phyloP scores from a whole-genome alignment of 2,329 filamentous ascomycete genomes.

The Grosmannia serpens region DNA sequence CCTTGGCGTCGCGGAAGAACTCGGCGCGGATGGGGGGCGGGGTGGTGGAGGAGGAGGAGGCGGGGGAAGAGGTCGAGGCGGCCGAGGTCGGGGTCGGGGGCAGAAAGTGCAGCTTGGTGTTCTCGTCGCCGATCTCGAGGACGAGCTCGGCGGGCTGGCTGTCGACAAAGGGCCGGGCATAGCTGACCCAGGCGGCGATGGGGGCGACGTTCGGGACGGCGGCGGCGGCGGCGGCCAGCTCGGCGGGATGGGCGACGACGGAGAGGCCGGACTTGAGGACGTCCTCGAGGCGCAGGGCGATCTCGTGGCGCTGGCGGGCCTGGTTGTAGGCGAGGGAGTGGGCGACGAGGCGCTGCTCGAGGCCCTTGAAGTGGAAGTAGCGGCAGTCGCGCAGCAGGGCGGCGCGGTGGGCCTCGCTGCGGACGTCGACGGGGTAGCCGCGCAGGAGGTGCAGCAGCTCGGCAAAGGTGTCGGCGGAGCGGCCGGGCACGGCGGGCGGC shows the following conservation, averaged over 20 bases:
- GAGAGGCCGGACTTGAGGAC: slow-evolving; percentile 78
- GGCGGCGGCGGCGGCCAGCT: not conserved
- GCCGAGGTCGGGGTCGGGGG: slow-evolving; percentile 11
- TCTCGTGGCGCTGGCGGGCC: slow-evolving; percentile 56
- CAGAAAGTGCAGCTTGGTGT: slow-evolving; percentile 42
- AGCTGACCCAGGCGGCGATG: slow-evolving; percentile 50
- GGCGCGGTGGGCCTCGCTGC: slow-evolving; percentile 62
- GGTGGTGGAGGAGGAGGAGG: slow-evolving; percentile 10
- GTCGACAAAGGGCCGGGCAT: slow-evolving; percentile 79
- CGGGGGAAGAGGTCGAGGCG: slow-evolving; percentile 6
- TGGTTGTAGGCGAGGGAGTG: slow-evolving; percentile 69
- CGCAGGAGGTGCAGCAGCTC: slow-evolving; percentile 73
- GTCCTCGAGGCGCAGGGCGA: slow-evolving; percentile 69
- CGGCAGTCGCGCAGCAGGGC: slow-evolving; percentile 74
- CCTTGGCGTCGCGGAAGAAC: slow-evolving; percentile 61
- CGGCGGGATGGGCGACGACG: slow-evolving; percentile 36
- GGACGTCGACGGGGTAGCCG: slow-evolving; percentile 72
- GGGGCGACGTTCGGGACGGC: slow-evolving; percentile 7
- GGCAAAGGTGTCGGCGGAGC: slow-evolving; percentile 72
- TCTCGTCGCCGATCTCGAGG: slow-evolving; percentile 64
- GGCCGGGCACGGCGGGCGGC: slow-evolving; percentile 69
- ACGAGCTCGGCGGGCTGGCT: slow-evolving; percentile 61
- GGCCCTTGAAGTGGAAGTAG: slow-evolving; percentile 85
- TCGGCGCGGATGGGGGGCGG: slow-evolving; percentile 43
- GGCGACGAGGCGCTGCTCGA: slow-evolving; percentile 78